Base-by-base conservation (phyloP, 768 basidiomycete genomes). In the Trametes punicea region DNA sequence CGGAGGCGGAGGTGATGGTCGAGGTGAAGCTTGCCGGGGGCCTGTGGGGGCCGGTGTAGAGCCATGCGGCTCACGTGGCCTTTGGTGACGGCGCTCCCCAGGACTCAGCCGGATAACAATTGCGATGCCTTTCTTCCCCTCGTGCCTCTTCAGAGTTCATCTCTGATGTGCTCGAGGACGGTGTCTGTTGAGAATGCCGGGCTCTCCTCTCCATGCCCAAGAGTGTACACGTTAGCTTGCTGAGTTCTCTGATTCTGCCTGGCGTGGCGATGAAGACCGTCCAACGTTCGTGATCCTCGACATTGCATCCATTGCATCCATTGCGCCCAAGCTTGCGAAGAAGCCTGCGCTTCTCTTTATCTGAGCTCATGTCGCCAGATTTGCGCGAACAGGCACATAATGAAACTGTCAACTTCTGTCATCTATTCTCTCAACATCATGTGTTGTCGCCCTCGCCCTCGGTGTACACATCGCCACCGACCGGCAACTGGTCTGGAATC, bases 1-100 rank as follows among this genome's bases (percentile, higher is more conserved):
- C 26, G 62, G 46, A 15, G 34, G 46, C 26, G 61, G 44, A 33
- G 61, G 60, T 64, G 55, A 61, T 61, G 53, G 57, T 57, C 26
- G 36, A 38, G 49, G 52, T 45, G 60, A 60, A 55, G 56, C 20
- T 25, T 36, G 34, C 34, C 11, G 29, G 56, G 44, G 38, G 55
- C n/a, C 46, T 44, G 51, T 21, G 47, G 25, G 50, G 36, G 46
- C 18, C 27, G 39, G 20, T 26, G 50, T 27, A 26, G 39, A 31
- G 44, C 40, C 29, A 46, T 46, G 40, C 26, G 34, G 27, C 51
- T 53, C 57, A 59, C 57, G 57, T 59, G 57, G 57, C 47, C 29
- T 52, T 41, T 40, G 18, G 34, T 25, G 44, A 34, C 23, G 23
- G 23, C 25, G 18, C n/a, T n/a, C n/a, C n/a, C n/a, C n/a, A n/a